Evolutionary conservation across 1,284 basidiomycete genomes (phyloP).

Genomic region (Pascua guehoae): DNA sequence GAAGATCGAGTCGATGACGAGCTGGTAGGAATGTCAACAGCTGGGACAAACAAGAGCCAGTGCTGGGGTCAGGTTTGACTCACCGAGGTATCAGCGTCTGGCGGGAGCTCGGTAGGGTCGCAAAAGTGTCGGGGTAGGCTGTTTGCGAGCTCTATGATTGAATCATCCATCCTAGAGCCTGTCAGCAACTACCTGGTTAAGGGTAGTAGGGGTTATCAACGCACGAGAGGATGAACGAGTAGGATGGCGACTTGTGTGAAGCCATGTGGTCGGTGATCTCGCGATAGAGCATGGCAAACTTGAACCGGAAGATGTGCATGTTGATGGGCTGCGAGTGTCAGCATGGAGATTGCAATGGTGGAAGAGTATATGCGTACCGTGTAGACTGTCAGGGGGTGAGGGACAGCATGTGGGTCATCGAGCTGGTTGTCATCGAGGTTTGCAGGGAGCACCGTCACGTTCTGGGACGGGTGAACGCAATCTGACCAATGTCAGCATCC

Average conservation of each 20-base stretch:
- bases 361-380: slow-evolving; percentile 1
- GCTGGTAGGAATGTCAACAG: background rate
- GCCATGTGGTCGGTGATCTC: slow-evolving; percentile 22
- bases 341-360: background rate
- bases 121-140: slow-evolving; percentile 15
- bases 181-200: background rate
- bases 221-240: slow-evolving; percentile 15
- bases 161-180: slow-evolving; percentile 13
- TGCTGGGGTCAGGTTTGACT: background rate
- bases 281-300: slow-evolving; percentile 20
- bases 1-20: slow-evolving; percentile 17
- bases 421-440: slow-evolving; percentile 23
- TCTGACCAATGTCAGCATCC: slow-evolving; percentile 9
- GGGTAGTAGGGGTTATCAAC: background rate
- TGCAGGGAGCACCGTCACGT: slow-evolving; percentile 18
- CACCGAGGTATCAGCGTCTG: slow-evolving; percentile 1
- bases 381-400: slow-evolving; percentile 11
- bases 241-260: slow-evolving; percentile 10
- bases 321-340: slow-evolving; percentile 7
- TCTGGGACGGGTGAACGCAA: slow-evolving; percentile 23
- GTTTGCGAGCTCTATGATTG: slow-evolving; percentile 13
- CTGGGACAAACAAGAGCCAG: background rate
- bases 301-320: slow-evolving; percentile 21
- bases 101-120: slow-evolving; percentile 6
- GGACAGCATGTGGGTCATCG: slow-evolving; percentile 7